These are phyloP conservation scores for Umbelopsis sp. DNA, from an alignment of 192 early-diverging fungal genomes.

Conservation along the genomic window DNA sequence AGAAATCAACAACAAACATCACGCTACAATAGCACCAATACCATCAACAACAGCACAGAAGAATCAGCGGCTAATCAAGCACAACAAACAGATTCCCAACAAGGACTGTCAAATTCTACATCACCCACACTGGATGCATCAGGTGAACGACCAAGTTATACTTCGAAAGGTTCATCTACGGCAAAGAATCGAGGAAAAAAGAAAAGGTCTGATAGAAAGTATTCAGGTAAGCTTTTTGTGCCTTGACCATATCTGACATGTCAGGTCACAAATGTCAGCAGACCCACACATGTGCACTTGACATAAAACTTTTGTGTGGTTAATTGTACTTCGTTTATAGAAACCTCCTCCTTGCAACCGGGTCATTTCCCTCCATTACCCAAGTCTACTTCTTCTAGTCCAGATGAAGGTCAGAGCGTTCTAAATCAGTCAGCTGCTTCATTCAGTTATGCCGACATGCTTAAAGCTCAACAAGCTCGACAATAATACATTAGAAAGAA, in stretches of 20 bases:
- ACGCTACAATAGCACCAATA: not conserved
- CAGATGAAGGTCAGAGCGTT: not conserved
- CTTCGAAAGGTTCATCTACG: not conserved
- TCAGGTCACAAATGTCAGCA: not conserved
- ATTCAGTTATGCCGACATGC: slow-evolving; percentile 27
- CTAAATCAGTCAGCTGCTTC: not conserved
- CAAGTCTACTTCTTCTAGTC: not conserved
- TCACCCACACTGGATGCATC: not conserved
- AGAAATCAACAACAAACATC: slow-evolving; percentile 8
- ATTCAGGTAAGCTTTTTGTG: not conserved
- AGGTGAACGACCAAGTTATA: not conserved
- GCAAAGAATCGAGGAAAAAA: not conserved
- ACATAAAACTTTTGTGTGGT: not conserved
- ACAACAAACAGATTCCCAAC: not conserved
- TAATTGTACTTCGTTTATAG: slow-evolving; percentile 6
- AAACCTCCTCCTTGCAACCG: not conserved
- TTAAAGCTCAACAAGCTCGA: slow-evolving; percentile 12
- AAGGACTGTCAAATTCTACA: not conserved
- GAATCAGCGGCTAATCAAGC: not conserved
- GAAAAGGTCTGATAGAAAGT: not conserved
- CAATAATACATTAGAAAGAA: not conserved
- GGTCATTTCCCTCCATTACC: slow-evolving; percentile 2
- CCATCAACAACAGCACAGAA: slow-evolving; percentile 4
- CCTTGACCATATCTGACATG: not conserved
- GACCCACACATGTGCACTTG: not conserved